phyloP scores from a whole-genome alignment of 1,284 basidiomycete species.

The Acaromyces ingoldii region DNA sequence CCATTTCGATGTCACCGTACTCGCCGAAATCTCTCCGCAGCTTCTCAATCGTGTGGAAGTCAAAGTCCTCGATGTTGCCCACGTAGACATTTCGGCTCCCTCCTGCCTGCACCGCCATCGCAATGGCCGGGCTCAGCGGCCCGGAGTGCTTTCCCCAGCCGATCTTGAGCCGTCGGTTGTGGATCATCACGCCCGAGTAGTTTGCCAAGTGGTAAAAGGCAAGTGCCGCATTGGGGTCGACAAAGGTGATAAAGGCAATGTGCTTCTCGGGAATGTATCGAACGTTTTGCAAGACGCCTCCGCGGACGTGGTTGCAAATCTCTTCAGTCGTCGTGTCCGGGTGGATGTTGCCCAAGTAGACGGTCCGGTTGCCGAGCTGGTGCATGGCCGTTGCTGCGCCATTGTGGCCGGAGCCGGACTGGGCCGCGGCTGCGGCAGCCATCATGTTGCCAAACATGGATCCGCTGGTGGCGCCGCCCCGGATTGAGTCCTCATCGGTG shows the following conservation, averaged over 20 bases:
- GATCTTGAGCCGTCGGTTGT: slow-evolving; percentile 48
- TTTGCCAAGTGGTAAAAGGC: slow-evolving; percentile 48
- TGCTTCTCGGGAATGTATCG: slow-evolving; percentile 49
- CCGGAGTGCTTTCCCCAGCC: slow-evolving; percentile 51
- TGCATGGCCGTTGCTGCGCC: slow-evolving; percentile 15
- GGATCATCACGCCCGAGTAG: slow-evolving; percentile 47
- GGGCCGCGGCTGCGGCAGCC: slow-evolving; percentile 19
- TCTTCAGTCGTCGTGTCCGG: slow-evolving; percentile 49
- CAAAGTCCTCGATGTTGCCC: slow-evolving; percentile 47
- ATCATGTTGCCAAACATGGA: slow-evolving; percentile 22
- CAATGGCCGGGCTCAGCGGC: slow-evolving; percentile 45
- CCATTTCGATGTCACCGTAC: slow-evolving; percentile 48
- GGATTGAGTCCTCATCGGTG: no score
- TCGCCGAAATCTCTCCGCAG: slow-evolving; percentile 44
- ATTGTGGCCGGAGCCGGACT: neutral
- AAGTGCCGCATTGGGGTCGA: slow-evolving; percentile 46
- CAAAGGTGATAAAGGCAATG: slow-evolving; percentile 50
- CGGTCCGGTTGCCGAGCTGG: slow-evolving; percentile 49
- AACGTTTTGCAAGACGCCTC: slow-evolving; percentile 47
- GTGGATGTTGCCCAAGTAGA: slow-evolving; percentile 50
- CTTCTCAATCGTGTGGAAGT: slow-evolving; percentile 42
- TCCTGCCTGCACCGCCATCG: slow-evolving; percentile 49
- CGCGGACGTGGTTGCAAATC: slow-evolving; percentile 51
- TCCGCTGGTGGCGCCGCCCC: slow-evolving; percentile 3
- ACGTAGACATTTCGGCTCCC: slow-evolving; percentile 50